Evolutionary conservation across 2,329 filamentous ascomycete genomes (phyloP).

Genomic region (Monilinia laxa): DNA sequence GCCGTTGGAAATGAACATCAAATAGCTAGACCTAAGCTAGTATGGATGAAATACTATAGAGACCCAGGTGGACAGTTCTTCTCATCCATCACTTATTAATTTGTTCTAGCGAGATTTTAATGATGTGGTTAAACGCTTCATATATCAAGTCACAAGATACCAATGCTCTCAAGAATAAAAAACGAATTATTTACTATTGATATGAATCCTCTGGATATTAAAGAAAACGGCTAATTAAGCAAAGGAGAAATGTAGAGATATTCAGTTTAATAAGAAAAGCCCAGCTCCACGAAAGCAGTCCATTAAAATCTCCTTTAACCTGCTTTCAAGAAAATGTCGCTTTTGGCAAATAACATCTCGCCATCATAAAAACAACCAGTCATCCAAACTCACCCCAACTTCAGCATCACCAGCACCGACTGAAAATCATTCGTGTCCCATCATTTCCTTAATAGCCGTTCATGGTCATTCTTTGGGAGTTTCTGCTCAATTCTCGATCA

Average conservation of each 20-base stretch:
- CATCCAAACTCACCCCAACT: constrained; percentile 22
- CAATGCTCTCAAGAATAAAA: not conserved
- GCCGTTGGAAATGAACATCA: not conserved
- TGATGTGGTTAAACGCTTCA: not conserved
- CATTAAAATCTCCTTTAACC: constrained; percentile 37
- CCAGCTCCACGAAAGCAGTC: constrained; percentile 31
- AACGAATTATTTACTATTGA: constrained; percentile 32
- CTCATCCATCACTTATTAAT: not conserved
- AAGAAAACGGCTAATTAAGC: constrained; percentile 41
- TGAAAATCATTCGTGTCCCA: constrained; percentile 16
- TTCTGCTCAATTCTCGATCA: constrained; percentile 92
- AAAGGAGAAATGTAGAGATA: constrained; percentile 40
- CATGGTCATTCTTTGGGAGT: constrained; percentile 97
- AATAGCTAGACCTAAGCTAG: not conserved
- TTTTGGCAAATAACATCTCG: constrained; percentile 40
- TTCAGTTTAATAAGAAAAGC: constrained; percentile 33
- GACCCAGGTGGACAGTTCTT: not conserved
- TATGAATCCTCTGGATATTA: constrained; percentile 40
- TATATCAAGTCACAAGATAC: not conserved
- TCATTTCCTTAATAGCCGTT: constrained; percentile 78
- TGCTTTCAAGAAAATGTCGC: constrained; percentile 39
- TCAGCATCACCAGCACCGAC: constrained; percentile 17
- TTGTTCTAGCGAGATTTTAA: not conserved
- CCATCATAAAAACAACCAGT: constrained; percentile 35
- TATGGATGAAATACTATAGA: not conserved